These are phyloP conservation scores for Sporopachydermia quercuum DNA, from an alignment of 805 yeast species.

Conservation along the genomic window DNA sequence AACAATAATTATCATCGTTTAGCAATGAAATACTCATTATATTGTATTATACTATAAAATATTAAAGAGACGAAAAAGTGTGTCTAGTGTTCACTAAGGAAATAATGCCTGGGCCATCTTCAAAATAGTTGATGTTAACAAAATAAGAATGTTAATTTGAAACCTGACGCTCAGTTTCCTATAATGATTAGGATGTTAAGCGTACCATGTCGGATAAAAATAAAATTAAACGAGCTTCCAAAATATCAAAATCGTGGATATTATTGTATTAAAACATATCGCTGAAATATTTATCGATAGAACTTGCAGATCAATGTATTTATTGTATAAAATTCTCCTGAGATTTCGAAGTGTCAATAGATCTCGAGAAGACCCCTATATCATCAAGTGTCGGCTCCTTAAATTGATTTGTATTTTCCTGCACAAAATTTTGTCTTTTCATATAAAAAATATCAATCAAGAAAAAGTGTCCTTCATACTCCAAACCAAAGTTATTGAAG, in stretches of 20 bases:
- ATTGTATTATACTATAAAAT: slow-evolving; percentile 1
- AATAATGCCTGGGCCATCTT: slow-evolving; percentile 1
- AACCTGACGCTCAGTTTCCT: slow-evolving; percentile 1
- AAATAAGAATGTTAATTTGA: slow-evolving; percentile 1
- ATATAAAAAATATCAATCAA: not conserved
- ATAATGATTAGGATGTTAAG: slow-evolving; percentile 1
- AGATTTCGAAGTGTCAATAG: slow-evolving; percentile 1
- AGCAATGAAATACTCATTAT: slow-evolving; percentile 1
- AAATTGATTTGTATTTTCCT: not conserved
- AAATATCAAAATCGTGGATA: not conserved
- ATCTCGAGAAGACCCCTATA: not conserved
- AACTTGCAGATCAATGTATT: not conserved
- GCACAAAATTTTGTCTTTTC: not conserved
- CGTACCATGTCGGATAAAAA: not conserved
- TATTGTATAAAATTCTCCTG: slow-evolving; percentile 1
- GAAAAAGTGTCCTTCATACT: not conserved
- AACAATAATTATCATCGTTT: not conserved
- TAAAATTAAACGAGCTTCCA: slow-evolving; percentile 1
- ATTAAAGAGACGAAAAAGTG: slow-evolving; percentile 1
- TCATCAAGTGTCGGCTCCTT: not conserved
- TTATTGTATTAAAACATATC: not conserved
- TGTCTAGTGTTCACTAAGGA: not conserved
- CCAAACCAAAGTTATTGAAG: not conserved
- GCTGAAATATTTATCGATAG: slow-evolving; percentile 1
- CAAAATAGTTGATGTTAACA: not conserved